Evolutionary conservation across 208 protist species (phyloP).

Genomic region (Plasmodiophora brassicae): DNA sequence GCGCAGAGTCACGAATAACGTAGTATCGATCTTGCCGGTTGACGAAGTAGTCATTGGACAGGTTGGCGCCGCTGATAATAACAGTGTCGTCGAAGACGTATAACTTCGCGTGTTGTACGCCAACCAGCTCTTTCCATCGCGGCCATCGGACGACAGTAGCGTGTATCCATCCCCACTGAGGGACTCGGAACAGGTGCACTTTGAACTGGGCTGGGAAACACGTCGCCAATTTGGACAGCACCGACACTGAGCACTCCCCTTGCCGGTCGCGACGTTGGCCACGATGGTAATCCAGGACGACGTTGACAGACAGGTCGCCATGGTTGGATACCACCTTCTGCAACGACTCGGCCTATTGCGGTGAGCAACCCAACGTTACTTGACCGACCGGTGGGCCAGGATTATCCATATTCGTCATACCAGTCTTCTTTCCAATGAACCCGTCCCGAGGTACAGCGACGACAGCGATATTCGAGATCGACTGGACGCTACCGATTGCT

Average conservation of each 20-base stretch:
- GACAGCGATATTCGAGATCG: not conserved
- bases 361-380: too few species aligned
- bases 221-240: not conserved
- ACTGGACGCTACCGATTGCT: not conserved
- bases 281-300: conserved; percentile 13
- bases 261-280: not conserved
- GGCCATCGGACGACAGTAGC: not conserved
- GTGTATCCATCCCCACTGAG: not conserved
- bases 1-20: not conserved
- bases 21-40: conserved; percentile 4
- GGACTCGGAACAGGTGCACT: not conserved
- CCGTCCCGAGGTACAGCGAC: not conserved
- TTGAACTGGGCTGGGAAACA: not conserved
- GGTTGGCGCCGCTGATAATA: conserved; percentile 2
- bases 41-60: not conserved
- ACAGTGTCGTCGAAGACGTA: conserved; percentile 28
- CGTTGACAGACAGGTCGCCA: not conserved
- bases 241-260: not conserved
- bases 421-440: not conserved
- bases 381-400: not conserved
- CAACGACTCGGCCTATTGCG: not conserved
- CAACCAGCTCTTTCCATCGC: not conserved
- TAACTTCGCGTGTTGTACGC: not conserved
- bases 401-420: not conserved
- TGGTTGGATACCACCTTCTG: not conserved